These are phyloP conservation scores for Apiotrichum veenhuisii DNA, from an alignment of 1,284 basidiomycete species.

Conservation along the genomic window DNA sequence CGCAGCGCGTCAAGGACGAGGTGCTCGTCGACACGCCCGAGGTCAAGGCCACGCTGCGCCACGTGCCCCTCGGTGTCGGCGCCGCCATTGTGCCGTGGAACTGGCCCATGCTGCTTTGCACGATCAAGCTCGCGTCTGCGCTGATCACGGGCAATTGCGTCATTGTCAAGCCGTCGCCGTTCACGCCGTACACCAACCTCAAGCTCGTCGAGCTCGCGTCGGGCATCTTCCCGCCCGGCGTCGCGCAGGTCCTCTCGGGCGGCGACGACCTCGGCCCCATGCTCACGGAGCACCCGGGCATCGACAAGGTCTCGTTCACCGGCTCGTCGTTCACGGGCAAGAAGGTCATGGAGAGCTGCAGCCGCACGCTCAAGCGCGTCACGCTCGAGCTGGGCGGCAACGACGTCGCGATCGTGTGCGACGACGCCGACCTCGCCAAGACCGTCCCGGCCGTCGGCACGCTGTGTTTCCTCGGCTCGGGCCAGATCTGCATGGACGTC, in stretches of 20 bases:
- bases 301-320: conserved; percentile 84
- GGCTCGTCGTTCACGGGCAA: conserved; percentile 86
- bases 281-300: conserved; percentile 39
- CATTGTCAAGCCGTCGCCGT: conserved; percentile 92
- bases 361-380: conserved; percentile 85
- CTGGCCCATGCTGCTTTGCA: conserved; percentile 62
- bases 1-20: conserved; percentile 69
- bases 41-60: conserved; percentile 67
- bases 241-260: conserved; percentile 83
- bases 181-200: conserved; percentile 89
- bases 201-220: conserved; percentile 82
- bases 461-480: conserved; percentile 86
- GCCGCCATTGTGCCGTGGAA: conserved; percentile 58
- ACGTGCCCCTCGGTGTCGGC: conserved; percentile 73
- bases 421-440: conserved; percentile 87
- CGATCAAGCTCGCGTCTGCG: conserved; percentile 55
- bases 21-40: conserved; percentile 78
- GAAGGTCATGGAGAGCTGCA: conserved; percentile 74
- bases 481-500: conserved; percentile 65
- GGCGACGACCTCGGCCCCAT: conserved; percentile 44
- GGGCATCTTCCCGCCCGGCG: conserved; percentile 71
- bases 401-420: conserved; percentile 64
- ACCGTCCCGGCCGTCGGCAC: conserved; percentile 82
- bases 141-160: conserved; percentile 91
- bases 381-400: conserved; percentile 62